These are phyloP conservation scores for Pseudocercospora cruenta DNA, from an alignment of 2,329 filamentous ascomycete species.

Conservation along the genomic window DNA sequence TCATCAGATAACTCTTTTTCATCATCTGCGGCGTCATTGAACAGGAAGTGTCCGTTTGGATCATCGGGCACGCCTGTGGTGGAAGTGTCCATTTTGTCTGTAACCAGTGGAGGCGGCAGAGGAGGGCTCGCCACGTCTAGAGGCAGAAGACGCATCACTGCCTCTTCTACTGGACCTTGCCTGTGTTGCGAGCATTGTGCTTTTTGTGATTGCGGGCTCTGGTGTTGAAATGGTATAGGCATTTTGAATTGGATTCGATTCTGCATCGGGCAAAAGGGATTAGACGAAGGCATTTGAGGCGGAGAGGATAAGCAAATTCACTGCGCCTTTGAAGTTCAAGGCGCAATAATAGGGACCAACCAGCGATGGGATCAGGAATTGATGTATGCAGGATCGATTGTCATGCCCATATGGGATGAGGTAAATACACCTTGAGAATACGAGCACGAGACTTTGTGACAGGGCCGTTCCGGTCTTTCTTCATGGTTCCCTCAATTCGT, in stretches of 20 bases:
- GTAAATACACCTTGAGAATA: neutral
- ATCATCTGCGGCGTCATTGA: neutral
- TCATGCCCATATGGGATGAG: neutral
- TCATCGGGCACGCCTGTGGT: neutral
- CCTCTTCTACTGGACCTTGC: neutral
- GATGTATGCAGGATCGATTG: neutral
- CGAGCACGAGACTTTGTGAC: neutral
- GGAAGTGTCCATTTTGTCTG: neutral
- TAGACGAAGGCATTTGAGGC: neutral
- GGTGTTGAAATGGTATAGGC: slow-evolving; percentile 3
- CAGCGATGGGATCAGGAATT: neutral
- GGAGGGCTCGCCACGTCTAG: neutral
- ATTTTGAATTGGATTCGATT: neutral
- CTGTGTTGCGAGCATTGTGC: slow-evolving; percentile 4
- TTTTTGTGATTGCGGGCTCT: slow-evolving; percentile 1
- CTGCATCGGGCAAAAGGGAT: neutral
- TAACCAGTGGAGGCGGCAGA: neutral
- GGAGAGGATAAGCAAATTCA: neutral
- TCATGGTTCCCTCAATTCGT: neutral
- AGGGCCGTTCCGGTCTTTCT: neutral
- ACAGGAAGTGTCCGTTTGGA: slow-evolving; percentile 3
- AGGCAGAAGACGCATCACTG: neutral
- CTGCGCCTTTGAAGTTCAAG: neutral
- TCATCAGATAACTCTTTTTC: neutral
- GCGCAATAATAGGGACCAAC: neutral